These are phyloP conservation scores for Boletus eberwhitei DNA, from an alignment of 768 basidiomycete genomes.

Conservation along the genomic window DNA sequence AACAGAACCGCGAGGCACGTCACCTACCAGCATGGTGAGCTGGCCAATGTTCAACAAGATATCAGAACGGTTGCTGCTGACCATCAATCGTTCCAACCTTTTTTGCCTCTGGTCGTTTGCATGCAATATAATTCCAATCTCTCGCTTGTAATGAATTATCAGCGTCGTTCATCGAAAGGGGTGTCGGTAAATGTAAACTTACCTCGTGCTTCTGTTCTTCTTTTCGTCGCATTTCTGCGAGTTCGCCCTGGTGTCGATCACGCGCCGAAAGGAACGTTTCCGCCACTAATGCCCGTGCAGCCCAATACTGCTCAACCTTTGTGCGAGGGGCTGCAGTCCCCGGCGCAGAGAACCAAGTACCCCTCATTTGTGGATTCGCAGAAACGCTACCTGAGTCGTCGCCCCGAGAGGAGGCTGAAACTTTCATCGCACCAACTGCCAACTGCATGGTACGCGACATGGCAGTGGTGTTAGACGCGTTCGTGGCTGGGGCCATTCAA, in stretches of 20 bases:
- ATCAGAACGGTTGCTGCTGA: constrained; percentile 30
- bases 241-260: constrained; percentile 46
- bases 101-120: constrained; percentile 47
- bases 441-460: constrained; percentile 33
- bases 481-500: neutral
- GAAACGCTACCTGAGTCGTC: neutral
- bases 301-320: constrained; percentile 60
- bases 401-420: neutral
- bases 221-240: constrained; percentile 38
- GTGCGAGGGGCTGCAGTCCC: constrained; percentile 25
- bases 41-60: neutral
- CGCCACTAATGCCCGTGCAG: constrained; percentile 59
- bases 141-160: constrained; percentile 39
- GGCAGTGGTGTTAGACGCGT: neutral
- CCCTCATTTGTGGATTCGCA: constrained; percentile 5
- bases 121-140: constrained; percentile 36
- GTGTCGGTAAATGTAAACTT: constrained; percentile 15
- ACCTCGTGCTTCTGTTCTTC: constrained; percentile 50
- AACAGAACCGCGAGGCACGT: constrained; percentile 24
- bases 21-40: constrained; percentile 17
- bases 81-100: constrained; percentile 51
- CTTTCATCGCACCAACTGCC: constrained; percentile 14
- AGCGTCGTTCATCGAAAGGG: neutral
- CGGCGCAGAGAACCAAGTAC: constrained; percentile 21
- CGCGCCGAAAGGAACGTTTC: constrained; percentile 56